Percentiles rank a stretch among this genome's conserved stretches.
phyloP scores from a whole-genome alignment of 2,329 filamentous ascomycete genomes.

The Aspergillus flavus region DNA sequence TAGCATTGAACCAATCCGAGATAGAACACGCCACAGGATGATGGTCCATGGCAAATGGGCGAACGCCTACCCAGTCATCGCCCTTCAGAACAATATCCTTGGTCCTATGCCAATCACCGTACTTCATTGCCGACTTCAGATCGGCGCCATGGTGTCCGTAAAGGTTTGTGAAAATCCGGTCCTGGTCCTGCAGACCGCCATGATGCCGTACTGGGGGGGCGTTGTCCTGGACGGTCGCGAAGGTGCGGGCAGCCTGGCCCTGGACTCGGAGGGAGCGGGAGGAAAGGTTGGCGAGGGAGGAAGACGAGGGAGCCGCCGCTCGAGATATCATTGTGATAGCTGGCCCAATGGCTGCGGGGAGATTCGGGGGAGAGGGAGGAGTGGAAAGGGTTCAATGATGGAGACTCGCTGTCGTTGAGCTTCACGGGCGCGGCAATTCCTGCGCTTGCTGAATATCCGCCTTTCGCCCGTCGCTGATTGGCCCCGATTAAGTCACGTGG shows the following conservation, averaged over 20 bases:
- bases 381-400: conserved; percentile 24
- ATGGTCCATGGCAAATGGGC: conserved; percentile 13
- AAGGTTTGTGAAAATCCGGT: conserved; percentile 98
- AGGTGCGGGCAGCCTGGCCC: conserved; percentile 58
- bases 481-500: conserved; percentile 32
- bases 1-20: background rate
- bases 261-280: conserved; percentile 45
- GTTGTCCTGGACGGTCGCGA: conserved; percentile 79
- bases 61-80: conserved; percentile 75
- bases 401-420: conserved; percentile 30
- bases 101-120: conserved; percentile 99
- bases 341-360: conserved; percentile 33
- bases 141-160: conserved; percentile 92
- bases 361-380: conserved; percentile 26
- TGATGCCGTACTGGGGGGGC: conserved; percentile 64
- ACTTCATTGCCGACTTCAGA: conserved; percentile 92
- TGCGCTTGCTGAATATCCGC: conserved; percentile 45
- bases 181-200: conserved; percentile 90
- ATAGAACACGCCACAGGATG: background rate
- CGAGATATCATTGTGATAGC: conserved; percentile 48
- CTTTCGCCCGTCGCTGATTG: conserved; percentile 42
- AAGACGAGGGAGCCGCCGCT: conserved; percentile 48
- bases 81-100: conserved; percentile 98
- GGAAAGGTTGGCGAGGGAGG: conserved; percentile 43
- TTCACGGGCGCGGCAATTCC: conserved; percentile 34